Conservation (phyloP, 176 grass and related monocot species). For the Raddia distichophylla region DNA sequence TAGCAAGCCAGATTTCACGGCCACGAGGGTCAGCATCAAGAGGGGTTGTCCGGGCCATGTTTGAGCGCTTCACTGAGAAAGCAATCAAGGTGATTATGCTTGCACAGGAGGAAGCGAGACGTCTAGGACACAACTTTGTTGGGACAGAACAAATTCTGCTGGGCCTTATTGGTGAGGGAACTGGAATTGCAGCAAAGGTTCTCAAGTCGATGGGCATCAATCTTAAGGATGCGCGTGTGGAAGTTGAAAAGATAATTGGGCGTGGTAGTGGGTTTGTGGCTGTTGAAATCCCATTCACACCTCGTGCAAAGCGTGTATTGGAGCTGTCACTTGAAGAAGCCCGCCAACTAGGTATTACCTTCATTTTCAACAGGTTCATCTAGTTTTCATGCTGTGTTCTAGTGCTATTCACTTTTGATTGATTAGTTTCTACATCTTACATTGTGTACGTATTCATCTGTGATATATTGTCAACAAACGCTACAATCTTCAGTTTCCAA, state of each 20-base stretch:
- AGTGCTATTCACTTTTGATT: constrained; percentile 28
- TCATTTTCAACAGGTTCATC: background rate
- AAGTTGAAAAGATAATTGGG: constrained; percentile 96
- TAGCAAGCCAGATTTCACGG: constrained; percentile 58
- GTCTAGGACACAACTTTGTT: constrained; percentile 92
- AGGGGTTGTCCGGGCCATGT: constrained; percentile 78
- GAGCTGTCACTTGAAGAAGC: constrained; percentile 96
- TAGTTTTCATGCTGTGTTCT: constrained; percentile 4
- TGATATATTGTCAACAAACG: background rate
- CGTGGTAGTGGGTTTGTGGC: constrained; percentile 95
- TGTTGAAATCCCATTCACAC: constrained; percentile 98
- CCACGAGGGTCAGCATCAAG: constrained; percentile 45
- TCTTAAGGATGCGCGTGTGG: constrained; percentile 91
- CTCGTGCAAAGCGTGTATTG: constrained; percentile 92
- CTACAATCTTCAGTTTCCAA: background rate
- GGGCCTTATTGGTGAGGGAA: constrained; percentile 87
- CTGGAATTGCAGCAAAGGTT: constrained; percentile 92
- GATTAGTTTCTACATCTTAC: background rate
- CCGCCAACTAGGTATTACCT: constrained; percentile 71
- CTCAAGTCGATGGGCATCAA: constrained; percentile 95
- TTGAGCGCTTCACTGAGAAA: constrained; percentile 88
- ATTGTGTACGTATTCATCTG: background rate
- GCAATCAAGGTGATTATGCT: constrained; percentile 99
- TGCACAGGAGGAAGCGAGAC: constrained; percentile 91
- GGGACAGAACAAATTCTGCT: constrained; percentile 93